phyloP scores from a whole-genome alignment of 371 early-diverging fungal genomes.

The Coemansia sp. region DNA sequence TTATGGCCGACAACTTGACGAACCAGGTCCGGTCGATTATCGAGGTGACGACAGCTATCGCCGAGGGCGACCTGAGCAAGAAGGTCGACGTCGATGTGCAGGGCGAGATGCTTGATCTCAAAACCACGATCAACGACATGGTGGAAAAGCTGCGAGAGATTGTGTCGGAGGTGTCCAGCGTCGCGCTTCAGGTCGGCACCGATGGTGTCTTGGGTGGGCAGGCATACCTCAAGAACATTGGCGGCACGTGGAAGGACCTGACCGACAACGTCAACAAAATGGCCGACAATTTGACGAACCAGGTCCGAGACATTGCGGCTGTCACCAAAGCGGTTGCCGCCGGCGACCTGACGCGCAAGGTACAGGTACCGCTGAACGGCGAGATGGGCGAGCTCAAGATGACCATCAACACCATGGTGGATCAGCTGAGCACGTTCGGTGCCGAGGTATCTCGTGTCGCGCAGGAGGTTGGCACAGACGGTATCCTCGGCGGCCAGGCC shows the following conservation, averaged over 20 bases:
- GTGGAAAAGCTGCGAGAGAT: slow-evolving; percentile 55
- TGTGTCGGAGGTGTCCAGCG: slow-evolving; percentile 42
- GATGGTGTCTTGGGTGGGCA: slow-evolving; percentile 54
- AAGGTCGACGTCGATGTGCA: slow-evolving; percentile 57
- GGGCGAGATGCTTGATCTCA: slow-evolving; percentile 67
- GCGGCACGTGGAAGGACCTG: slow-evolving; percentile 65
- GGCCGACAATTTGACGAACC: slow-evolving; percentile 65
- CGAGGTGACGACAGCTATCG: slow-evolving; percentile 27
- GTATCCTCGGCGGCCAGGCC: slow-evolving; percentile 56
- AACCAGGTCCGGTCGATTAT: slow-evolving; percentile 39
- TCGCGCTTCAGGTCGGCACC: slow-evolving; percentile 57
- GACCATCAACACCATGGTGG: slow-evolving; percentile 69
- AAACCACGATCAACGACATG: slow-evolving; percentile 73
- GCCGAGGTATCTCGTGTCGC: slow-evolving; percentile 53
- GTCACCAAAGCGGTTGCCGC: slow-evolving; percentile 69
- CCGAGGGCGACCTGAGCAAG: slow-evolving; percentile 23
- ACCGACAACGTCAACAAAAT: slow-evolving; percentile 66
- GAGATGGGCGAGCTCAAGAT: slow-evolving; percentile 60
- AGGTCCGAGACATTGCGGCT: slow-evolving; percentile 71
- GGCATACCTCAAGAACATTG: slow-evolving; percentile 53
- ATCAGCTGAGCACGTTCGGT: slow-evolving; percentile 52
- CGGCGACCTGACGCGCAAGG: slow-evolving; percentile 66
- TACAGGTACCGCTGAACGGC: slow-evolving; percentile 53
- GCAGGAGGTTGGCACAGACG: slow-evolving; percentile 51
- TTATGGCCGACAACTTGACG: slow-evolving; percentile 56